phyloP scores from a whole-genome alignment of 2,329 filamentous ascomycete genomes.

The Calonectria pteridis region DNA sequence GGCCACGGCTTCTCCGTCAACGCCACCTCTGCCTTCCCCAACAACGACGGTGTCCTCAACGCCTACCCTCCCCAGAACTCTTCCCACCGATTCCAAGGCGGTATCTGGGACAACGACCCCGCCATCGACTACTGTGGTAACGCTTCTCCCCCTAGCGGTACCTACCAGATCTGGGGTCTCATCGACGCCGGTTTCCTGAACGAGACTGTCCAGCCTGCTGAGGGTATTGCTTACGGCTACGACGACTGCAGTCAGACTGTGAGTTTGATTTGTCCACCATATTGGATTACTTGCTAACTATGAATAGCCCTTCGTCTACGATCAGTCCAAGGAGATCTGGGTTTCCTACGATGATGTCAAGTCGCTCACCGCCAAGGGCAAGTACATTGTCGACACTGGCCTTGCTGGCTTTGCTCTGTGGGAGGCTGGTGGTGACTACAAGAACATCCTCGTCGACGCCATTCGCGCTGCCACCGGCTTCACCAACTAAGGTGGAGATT shows the following conservation, averaged over 20 bases:
- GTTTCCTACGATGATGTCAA: slow-evolving; percentile 35
- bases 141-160: slow-evolving; percentile 30
- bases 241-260: slow-evolving; percentile 38
- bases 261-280: not conserved
- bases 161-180: slow-evolving; percentile 39
- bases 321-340: slow-evolving; percentile 32
- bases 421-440: slow-evolving; percentile 37
- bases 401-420: slow-evolving; percentile 36
- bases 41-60: slow-evolving; percentile 19
- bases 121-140: slow-evolving; percentile 33
- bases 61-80: slow-evolving; percentile 35
- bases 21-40: slow-evolving; percentile 20
- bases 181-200: slow-evolving; percentile 36
- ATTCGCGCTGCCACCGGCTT: slow-evolving; percentile 32
- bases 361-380: slow-evolving; percentile 34
- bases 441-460: slow-evolving; percentile 38
- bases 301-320: slow-evolving; percentile 31
- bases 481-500: not conserved
- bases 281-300: not conserved
- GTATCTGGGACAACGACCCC: slow-evolving; percentile 37
- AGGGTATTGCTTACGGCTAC: slow-evolving; percentile 28
- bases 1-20: slow-evolving; percentile 38
- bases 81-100: slow-evolving; percentile 37
- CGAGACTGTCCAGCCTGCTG: slow-evolving; percentile 26
- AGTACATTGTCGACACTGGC: slow-evolving; percentile 24